Evolutionary conservation across 371 early-diverging fungal genomes (phyloP), one percentile per base, ranked within the genome.

Genomic region (Mucor mucedo): DNA sequence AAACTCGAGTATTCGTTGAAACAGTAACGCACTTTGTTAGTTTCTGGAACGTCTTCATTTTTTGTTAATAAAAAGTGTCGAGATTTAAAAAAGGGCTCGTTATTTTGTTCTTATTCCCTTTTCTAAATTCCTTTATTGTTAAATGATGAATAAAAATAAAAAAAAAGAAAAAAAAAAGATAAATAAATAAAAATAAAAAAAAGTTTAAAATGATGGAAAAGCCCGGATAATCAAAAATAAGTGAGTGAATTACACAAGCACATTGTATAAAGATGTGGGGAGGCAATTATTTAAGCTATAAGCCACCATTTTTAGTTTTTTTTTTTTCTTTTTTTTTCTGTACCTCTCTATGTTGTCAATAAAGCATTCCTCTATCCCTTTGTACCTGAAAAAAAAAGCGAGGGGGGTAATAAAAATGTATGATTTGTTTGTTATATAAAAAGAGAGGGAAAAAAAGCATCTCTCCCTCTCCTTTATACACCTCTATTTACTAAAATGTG

Each of bases 1-100:
- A 55, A 48, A 68, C 69, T 41, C 69, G 60, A 60, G 66, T 66
- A 30, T 60, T 60, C 1, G 66, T 56, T 40, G 62, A 55, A 52
- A 66, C 27, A 52, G 53, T 52, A 16, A 52, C 13, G 13, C 38
- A 52, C 65, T 59, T 63, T 59, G 5, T 8, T 47, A 21, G n/a
- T 47, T 47, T 47, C 14, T 41, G 8, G 44, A 44, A 14, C 13
- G 44, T 44, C n/a, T 21, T 47, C 44, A 5, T 47, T 47, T 21
- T 47, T 21, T 47, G 6, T 47, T 47, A 35, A 35, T 35, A 35
- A 35, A 35, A 35, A 35, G 35, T 35, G 35, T 35, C 35, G 35
- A 35, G 35, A 35, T 35, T 35, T 21, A 21, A 21, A 35, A 35
- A 35, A 35, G 35, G 8, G 8, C 35, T 47, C 47, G n/a, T 47